phyloP scores from a whole-genome alignment of 805 yeast genomes.

The Yarrowia deformans region DNA sequence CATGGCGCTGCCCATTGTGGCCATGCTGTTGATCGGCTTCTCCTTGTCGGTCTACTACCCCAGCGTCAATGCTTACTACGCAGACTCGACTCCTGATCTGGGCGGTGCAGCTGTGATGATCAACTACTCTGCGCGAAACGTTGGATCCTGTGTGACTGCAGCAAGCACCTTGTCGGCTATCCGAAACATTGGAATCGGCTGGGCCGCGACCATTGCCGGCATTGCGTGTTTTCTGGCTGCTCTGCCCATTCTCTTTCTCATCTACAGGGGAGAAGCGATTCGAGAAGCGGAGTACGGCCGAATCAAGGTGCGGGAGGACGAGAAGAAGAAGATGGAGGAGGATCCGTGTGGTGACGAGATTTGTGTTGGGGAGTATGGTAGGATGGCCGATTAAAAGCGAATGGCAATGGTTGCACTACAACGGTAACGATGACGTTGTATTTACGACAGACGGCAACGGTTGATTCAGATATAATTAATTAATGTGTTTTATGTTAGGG shows the following conservation, averaged over 20 bases:
- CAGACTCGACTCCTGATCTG: slow-evolving; percentile 62
- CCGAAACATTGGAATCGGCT: slow-evolving; percentile 61
- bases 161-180: slow-evolving; percentile 59
- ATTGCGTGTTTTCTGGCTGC: slow-evolving; percentile 47
- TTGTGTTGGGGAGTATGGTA: slow-evolving; percentile 7
- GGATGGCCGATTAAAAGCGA: no score
- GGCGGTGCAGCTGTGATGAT: slow-evolving; percentile 64
- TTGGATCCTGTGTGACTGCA: slow-evolving; percentile 60
- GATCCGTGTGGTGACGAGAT: not conserved
- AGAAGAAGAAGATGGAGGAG: not conserved
- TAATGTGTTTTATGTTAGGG: no score
- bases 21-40: slow-evolving; percentile 58
- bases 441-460: no score
- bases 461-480: no score
- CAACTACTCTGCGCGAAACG: slow-evolving; percentile 59
- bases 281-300: slow-evolving; percentile 18
- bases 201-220: slow-evolving; percentile 62
- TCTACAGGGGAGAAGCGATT: slow-evolving; percentile 3
- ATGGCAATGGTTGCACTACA: no score
- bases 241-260: slow-evolving; percentile 4
- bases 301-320: not conserved
- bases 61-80: slow-evolving; percentile 62
- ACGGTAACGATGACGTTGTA: no score
- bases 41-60: slow-evolving; percentile 63
- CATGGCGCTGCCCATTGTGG: slow-evolving; percentile 60